Base-by-base conservation (phyloP, 169 alveolate genomes). In the Eimeria acervulina region DNA sequence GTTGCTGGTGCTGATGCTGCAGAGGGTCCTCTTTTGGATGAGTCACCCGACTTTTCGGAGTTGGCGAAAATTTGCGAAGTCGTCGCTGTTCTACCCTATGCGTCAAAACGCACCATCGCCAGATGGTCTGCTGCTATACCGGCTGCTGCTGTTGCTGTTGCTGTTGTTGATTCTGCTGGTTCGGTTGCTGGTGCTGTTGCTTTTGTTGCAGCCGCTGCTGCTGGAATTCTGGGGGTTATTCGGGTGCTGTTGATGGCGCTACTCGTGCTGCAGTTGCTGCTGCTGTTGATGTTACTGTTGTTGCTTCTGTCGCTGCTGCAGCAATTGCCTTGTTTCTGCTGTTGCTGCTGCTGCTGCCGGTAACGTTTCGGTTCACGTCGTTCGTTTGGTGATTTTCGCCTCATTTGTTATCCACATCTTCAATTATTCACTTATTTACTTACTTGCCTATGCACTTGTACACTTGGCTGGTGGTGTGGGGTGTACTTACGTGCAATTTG, bases 1-100 rank as follows among this genome's bases (percentile, higher is more conserved):
- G 47, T 12, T 81, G 55, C 55, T 47, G 55, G 55, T 47, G 19
- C 55, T 78, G 47, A 8, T 81, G 40, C 55, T 81, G 66, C 90
- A 81, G 90, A 81, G 23, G 51, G 90, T 61, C 90, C 72, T 15
- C 55, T 81, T 6, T 36, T 81, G 17, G 90, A 47, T 13, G 90
- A 81, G 52, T 33, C 44, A 12, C 72, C 42, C 40, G 72, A 47
- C 26, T 42, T 81, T 47, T 33, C 90, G 44, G 70, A 33, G 26
- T 23, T 81, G 2, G 44, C 47, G 19, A 81, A 81, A 36, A 55
- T 81, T 21, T 81, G 90, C 23, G 72, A 81, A 61, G 90, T 81
- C 47, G 90, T 51, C 55, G 90, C 72, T 28, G 66, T 31, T 0
- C 70, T 81, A 33, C 90, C 90, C 33, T 47, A 47, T 2, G 1